Conservation (phyloP, 306 rosid species). For the Erythrophleum fordii region DNA sequence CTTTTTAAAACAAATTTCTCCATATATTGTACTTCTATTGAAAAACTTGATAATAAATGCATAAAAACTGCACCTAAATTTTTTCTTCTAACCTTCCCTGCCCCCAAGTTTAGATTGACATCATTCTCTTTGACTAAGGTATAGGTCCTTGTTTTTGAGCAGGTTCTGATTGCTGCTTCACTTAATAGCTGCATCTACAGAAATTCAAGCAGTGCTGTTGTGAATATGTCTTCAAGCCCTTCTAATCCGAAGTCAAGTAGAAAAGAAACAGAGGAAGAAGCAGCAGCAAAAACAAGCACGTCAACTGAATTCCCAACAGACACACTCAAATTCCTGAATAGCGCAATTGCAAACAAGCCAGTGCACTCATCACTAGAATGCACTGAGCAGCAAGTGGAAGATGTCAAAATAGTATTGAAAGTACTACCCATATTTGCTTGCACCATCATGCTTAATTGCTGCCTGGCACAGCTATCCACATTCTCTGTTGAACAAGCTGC, state of each 20-base stretch:
- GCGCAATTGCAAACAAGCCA: conserved; percentile 56
- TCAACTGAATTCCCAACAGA: conserved; percentile 39
- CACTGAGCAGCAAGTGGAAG: conserved; percentile 75
- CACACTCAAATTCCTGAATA: conserved; percentile 70
- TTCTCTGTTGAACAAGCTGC: conserved; percentile 95
- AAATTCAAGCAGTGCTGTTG: conserved; percentile 64
- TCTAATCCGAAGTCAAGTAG: conserved; percentile 36
- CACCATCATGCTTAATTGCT: conserved; percentile 90
- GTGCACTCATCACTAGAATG: conserved; percentile 54
- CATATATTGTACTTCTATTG: too few species aligned
- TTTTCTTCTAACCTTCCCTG: background rate
- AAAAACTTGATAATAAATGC: too few species aligned
- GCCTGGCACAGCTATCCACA: conserved; percentile 91
- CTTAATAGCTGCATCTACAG: conserved; percentile 48
- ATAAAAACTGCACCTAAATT: background rate
- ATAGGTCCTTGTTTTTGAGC: conserved; percentile 15
- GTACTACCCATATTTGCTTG: conserved; percentile 78
- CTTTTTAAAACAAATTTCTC: background rate
- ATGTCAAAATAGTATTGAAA: conserved; percentile 77
- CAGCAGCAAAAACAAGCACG: conserved; percentile 32
- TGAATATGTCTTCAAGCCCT: conserved; percentile 71
- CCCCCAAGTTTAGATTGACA: background rate
- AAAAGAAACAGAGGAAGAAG: conserved; percentile 35
- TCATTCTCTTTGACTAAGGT: background rate
- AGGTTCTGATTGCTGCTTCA: conserved; percentile 75